Evolutionary conservation across 768 basidiomycete genomes (phyloP).

Genomic region (Mrakia gelida): DNA sequence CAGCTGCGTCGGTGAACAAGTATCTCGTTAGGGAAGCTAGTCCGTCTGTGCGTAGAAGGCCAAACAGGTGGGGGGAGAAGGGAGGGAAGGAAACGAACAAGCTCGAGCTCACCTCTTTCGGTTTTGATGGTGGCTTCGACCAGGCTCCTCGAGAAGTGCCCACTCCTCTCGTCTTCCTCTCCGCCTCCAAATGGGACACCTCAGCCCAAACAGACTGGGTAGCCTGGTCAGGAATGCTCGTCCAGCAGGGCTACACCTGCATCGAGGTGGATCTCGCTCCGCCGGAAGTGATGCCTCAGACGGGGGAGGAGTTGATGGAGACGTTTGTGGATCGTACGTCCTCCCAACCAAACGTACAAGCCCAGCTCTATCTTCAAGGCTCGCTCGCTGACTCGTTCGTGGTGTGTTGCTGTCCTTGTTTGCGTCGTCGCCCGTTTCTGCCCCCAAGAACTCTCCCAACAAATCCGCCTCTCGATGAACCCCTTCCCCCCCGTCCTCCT

Average conservation of each 20-base stretch:
- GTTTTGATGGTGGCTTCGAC: not conserved
- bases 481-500: slow-evolving; percentile 61
- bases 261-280: slow-evolving; percentile 23
- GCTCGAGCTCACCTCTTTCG: not conserved
- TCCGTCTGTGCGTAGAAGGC: not conserved
- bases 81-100: not conserved
- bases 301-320: slow-evolving; percentile 22
- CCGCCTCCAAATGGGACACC: slow-evolving; percentile 27
- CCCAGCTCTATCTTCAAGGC: not conserved
- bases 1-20: not conserved
- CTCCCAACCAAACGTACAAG: not conserved
- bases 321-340: slow-evolving; percentile 19
- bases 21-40: not conserved
- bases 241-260: slow-evolving; percentile 25
- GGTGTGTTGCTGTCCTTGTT: too few relatives aligned
- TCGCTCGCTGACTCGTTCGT: too few relatives aligned
- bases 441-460: slow-evolving; percentile 31
- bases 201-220: slow-evolving; percentile 21
- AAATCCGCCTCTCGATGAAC: slow-evolving; percentile 49
- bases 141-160: slow-evolving; percentile 30
- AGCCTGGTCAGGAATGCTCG: slow-evolving; percentile 25
- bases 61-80: too few relatives aligned
- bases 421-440: not conserved
- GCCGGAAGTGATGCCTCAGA: not conserved
- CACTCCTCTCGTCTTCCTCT: slow-evolving; percentile 29